These are phyloP conservation scores for Salix caprea DNA, from an alignment of 345 rosid genomes.

Conservation along the genomic window DNA sequence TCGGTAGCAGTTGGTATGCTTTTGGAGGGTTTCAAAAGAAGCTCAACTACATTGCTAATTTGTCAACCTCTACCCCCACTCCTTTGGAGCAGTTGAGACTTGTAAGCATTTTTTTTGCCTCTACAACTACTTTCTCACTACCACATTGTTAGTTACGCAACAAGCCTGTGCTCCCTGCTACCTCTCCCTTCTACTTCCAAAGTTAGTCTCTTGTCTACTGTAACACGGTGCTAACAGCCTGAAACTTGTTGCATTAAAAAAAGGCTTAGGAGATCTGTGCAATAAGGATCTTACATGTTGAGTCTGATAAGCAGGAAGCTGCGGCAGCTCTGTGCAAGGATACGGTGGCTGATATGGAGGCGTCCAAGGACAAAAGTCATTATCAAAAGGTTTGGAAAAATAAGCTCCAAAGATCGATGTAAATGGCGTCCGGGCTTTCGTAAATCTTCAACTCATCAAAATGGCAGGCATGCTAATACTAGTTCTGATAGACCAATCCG, in stretches of 20 bases:
- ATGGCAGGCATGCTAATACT: slow-evolving; percentile 17
- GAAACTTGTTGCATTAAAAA: slow-evolving; percentile 6
- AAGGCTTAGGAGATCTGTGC: slow-evolving; percentile 10
- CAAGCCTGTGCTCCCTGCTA: slow-evolving; percentile 7
- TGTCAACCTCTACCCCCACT: slow-evolving; percentile 39
- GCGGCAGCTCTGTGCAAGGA: slow-evolving; percentile 43
- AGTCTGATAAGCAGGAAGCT: slow-evolving; percentile 48
- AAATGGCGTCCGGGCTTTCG: slow-evolving; percentile 22
- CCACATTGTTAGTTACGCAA: slow-evolving; percentile 8
- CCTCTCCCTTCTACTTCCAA: not conserved
- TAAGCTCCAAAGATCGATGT: slow-evolving; percentile 34
- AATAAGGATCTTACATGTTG: slow-evolving; percentile 32
- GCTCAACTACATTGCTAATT: slow-evolving; percentile 44
- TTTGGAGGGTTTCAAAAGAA: slow-evolving; percentile 40
- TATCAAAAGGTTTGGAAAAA: slow-evolving; percentile 53
- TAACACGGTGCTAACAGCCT: not conserved
- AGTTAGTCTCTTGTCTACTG: not conserved
- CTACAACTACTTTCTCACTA: slow-evolving; percentile 23
- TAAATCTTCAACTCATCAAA: slow-evolving; percentile 22
- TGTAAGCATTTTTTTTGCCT: slow-evolving; percentile 16
- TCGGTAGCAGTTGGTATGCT: slow-evolving; percentile 45
- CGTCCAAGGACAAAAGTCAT: slow-evolving; percentile 55
- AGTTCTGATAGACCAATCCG: slow-evolving; percentile 49
- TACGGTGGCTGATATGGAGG: slow-evolving; percentile 58
- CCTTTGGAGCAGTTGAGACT: slow-evolving; percentile 41